phyloP scores from a whole-genome alignment of 164 flowering plant genomes.

The Vitis riparia region DNA sequence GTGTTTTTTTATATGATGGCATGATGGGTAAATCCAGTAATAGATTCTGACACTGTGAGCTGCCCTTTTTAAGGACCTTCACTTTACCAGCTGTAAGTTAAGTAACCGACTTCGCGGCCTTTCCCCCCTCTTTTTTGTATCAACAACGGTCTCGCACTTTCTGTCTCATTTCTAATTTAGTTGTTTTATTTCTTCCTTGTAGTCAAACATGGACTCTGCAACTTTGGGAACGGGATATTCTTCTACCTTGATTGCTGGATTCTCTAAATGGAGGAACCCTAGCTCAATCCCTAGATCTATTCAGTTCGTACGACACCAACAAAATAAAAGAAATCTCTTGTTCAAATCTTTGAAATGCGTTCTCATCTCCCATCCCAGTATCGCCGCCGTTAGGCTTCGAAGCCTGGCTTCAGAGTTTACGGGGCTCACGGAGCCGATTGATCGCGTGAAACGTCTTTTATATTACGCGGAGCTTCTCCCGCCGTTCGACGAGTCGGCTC shows the following conservation, averaged over 20 bases:
- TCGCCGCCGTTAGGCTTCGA: slow-evolving; percentile 10
- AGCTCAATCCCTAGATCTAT: too few species aligned
- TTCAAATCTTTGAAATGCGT: slow-evolving; percentile 2
- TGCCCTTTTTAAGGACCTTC: too few species aligned
- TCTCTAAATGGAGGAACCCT: too few species aligned
- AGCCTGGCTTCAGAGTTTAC: slow-evolving; percentile 31
- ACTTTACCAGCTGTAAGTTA: too few species aligned
- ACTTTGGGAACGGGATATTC: neutral
- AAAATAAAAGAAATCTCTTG: neutral
- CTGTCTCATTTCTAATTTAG: neutral
- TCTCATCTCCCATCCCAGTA: neutral
- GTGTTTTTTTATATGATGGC: too few species aligned
- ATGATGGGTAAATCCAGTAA: too few species aligned
- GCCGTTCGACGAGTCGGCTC: slow-evolving; percentile 18
- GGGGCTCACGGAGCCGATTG: slow-evolving; percentile 36
- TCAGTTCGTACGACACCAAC: too few species aligned
- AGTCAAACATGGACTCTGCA: slow-evolving; percentile 11
- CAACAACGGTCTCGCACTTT: neutral
- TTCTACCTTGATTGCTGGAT: too few species aligned
- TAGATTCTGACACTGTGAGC: too few species aligned
- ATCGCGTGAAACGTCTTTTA: slow-evolving; percentile 36
- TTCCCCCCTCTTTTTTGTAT: neutral
- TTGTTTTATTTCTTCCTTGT: neutral
- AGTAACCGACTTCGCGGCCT: too few species aligned
- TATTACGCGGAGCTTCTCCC: slow-evolving; percentile 37